These are phyloP conservation scores for Epithele typhae DNA, from an alignment of 768 basidiomycete genomes.

Conservation along the genomic window DNA sequence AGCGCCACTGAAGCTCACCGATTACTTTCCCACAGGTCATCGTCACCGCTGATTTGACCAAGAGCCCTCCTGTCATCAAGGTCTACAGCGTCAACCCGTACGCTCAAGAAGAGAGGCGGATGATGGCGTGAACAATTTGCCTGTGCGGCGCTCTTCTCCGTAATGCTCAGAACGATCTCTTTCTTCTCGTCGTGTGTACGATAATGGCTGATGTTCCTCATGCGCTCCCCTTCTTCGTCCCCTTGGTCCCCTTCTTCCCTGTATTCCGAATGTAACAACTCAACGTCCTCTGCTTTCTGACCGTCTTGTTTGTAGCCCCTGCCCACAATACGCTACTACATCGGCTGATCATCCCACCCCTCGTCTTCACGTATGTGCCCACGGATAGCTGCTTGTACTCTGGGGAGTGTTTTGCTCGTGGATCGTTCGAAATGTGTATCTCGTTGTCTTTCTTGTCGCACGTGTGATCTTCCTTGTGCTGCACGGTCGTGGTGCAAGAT, in stretches of 20 bases:
- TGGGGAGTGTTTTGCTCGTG: constrained; percentile 9
- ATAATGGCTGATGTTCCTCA: constrained; percentile 10
- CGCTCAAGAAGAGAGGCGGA: constrained; percentile 49
- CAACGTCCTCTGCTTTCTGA: constrained; percentile 5
- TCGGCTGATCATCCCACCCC: neutral
- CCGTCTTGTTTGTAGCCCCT: neutral
- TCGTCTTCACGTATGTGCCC: neutral
- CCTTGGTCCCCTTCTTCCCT: neutral
- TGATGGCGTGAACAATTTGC: constrained; percentile 1
- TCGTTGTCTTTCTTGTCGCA: neutral
- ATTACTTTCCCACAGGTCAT: constrained; percentile 60
- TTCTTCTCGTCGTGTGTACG: constrained; percentile 16
- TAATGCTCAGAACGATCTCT: constrained; percentile 2
- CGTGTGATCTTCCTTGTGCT: neutral
- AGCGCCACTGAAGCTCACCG: neutral
- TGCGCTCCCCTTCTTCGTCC: neutral
- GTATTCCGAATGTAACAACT: constrained; percentile 11
- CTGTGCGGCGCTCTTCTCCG: neutral
- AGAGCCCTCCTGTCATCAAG: constrained; percentile 95
- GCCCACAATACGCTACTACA: neutral
- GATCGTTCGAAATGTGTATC: constrained; percentile 13
- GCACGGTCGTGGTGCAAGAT: too few species aligned
- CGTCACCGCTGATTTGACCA: constrained; percentile 90
- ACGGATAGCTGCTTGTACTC: neutral
- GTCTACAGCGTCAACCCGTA: constrained; percentile 96